These are phyloP conservation scores for Aspergillus indologenus DNA, from an alignment of 495 filamentous ascomycete genomes.

Conservation along the genomic window DNA sequence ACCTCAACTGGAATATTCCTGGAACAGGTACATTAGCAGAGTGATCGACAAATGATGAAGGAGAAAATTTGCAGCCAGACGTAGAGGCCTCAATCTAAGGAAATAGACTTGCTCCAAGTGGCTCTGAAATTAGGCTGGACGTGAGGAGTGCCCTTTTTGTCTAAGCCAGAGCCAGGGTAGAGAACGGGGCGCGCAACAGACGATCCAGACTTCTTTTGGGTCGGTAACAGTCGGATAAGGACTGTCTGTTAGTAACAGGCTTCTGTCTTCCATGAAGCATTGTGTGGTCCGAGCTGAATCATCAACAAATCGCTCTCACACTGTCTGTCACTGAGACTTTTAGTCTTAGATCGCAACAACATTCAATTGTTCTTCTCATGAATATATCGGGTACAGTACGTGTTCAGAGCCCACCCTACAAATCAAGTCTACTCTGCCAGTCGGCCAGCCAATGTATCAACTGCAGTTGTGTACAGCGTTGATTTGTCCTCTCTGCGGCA, in stretches of 20 bases:
- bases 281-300: background rate
- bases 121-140: constrained; percentile 16
- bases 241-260: background rate
- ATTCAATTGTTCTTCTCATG: no score
- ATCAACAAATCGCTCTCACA: background rate
- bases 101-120: constrained; percentile 13
- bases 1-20: constrained; percentile 16
- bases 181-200: constrained; percentile 7
- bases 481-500: constrained; percentile 36
- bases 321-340: background rate
- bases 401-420: background rate
- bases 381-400: no score
- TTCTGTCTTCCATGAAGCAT: background rate
- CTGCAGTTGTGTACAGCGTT: constrained; percentile 37
- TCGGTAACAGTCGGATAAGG: background rate
- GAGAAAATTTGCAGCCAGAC: constrained; percentile 9
- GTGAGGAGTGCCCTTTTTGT: constrained; percentile 10
- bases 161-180: constrained; percentile 6
- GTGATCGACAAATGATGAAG: constrained; percentile 38
- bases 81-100: constrained; percentile 2
- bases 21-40: constrained; percentile 21
- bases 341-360: background rate
- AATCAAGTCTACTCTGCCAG: constrained; percentile 10
- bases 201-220: constrained; percentile 9
- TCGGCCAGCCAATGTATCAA: background rate